Evolutionary conservation across 495 filamentous ascomycete genomes (phyloP).

Genomic region (Xylaria sp.): DNA sequence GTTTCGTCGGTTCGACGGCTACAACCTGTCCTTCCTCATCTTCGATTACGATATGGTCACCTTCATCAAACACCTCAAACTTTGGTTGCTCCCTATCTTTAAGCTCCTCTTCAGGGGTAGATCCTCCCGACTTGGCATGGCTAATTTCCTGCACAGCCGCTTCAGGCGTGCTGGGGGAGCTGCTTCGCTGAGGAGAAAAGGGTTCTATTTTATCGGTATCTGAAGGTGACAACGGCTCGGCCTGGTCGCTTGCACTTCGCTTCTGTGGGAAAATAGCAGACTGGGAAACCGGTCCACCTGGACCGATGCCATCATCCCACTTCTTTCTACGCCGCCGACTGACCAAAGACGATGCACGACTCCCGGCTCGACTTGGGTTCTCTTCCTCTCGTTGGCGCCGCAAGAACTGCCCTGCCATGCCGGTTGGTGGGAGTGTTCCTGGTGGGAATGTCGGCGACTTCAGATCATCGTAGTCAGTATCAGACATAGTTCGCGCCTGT

Average conservation of each 20-base stretch:
- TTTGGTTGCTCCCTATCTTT: constrained; percentile 43
- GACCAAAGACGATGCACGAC: constrained; percentile 66
- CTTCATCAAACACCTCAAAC: constrained; percentile 81
- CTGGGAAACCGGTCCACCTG: constrained; percentile 87
- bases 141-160: constrained; percentile 31
- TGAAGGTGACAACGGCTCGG: constrained; percentile 34
- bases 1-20: constrained; percentile 40
- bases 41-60: constrained; percentile 81
- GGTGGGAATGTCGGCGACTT: constrained; percentile 74
- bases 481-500: constrained; percentile 74
- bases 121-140: constrained; percentile 38
- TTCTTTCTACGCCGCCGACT: constrained; percentile 68
- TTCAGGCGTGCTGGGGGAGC: constrained; percentile 31
- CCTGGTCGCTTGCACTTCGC: constrained; percentile 50
- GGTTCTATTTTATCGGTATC: constrained; percentile 33
- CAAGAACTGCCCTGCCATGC: constrained; percentile 79
- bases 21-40: constrained; percentile 89
- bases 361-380: constrained; percentile 55
- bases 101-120: constrained; percentile 34
- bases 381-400: constrained; percentile 84
- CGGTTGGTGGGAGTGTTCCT: constrained; percentile 78
- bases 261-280: constrained; percentile 85
- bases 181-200: constrained; percentile 38
- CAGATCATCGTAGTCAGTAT: constrained; percentile 57
- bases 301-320: constrained; percentile 74